Percentiles rank a stretch among this genome's conserved stretches.
Evolutionary conservation across 2,329 filamentous ascomycete species (phyloP).

Genomic region (Biscogniauxia sp.): DNA sequence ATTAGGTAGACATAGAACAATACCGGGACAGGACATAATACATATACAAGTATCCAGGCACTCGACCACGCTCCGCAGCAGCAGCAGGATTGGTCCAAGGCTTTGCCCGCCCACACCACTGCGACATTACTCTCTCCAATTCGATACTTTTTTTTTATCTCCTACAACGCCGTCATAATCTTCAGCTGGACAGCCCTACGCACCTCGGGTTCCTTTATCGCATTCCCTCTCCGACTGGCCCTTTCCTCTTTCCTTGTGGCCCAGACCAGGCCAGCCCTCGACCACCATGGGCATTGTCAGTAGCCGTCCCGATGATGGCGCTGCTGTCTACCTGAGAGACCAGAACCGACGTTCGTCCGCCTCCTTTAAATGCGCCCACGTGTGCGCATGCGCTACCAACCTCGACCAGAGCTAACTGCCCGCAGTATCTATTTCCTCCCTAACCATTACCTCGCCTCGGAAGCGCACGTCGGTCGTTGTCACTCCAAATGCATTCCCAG

Average conservation of each 20-base stretch:
- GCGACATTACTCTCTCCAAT: background rate
- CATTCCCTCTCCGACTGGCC: constrained; percentile 10
- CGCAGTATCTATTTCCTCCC: constrained; percentile 81
- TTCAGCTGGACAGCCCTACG: constrained; percentile 4
- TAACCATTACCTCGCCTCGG: constrained; percentile 76
- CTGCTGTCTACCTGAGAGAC: constrained; percentile 80
- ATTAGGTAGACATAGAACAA: background rate
- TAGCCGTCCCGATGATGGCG: constrained; percentile 83
- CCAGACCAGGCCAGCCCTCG: constrained; percentile 27
- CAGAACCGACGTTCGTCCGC: constrained; percentile 77
- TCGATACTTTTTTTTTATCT: background rate
- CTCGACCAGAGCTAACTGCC: constrained; percentile 19
- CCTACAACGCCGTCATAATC: background rate
- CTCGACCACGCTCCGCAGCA: background rate
- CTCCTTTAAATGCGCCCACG: constrained; percentile 20
- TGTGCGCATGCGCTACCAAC: background rate
- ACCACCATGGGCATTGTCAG: constrained; percentile 81
- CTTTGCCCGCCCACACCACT: background rate
- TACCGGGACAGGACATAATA: background rate
- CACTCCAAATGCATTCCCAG: constrained; percentile 83
- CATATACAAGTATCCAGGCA: background rate
- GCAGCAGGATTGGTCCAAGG: background rate
- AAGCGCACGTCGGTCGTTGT: constrained; percentile 79
- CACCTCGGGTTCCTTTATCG: background rate
- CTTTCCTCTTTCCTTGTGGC: constrained; percentile 19